Conservation (phyloP, 1,139 yeast species). For the Geotrichum siamense region DNA sequence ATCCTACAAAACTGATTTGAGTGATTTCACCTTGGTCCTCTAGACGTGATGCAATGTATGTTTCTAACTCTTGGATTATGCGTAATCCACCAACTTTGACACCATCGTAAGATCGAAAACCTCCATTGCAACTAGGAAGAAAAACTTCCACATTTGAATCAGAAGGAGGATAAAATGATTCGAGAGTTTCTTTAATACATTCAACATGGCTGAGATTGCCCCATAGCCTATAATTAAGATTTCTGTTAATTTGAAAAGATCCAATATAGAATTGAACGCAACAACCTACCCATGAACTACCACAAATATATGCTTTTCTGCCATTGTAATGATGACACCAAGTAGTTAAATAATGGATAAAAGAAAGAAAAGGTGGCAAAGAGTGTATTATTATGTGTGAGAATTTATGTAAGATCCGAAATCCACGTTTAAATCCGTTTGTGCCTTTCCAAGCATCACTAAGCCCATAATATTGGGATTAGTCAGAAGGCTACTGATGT, state of each 20-base stretch:
- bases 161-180: constrained; percentile 34
- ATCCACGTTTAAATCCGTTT: no score
- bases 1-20: constrained; percentile 45
- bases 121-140: constrained; percentile 63
- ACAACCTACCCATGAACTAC: constrained; percentile 61
- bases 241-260: background rate
- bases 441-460: no score
- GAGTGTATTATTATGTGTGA: no score
- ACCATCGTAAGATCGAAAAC: constrained; percentile 83
- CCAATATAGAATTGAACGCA: background rate
- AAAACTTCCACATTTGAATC: constrained; percentile 47
- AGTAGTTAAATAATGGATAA: no score
- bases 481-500: no score
- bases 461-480: no score
- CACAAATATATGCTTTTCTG: constrained; percentile 53
- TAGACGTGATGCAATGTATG: constrained; percentile 8
- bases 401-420: no score
- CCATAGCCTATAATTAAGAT: constrained; percentile 45
- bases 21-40: constrained; percentile 23
- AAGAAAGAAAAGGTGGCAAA: no score
- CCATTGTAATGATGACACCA: no score
- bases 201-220: constrained; percentile 73
- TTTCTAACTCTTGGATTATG: constrained; percentile 47
- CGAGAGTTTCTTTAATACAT: constrained; percentile 49
- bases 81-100: constrained; percentile 62